Evolutionary conservation across 768 basidiomycete genomes (phyloP).

Genomic region (Plicaturopsis crispa): DNA sequence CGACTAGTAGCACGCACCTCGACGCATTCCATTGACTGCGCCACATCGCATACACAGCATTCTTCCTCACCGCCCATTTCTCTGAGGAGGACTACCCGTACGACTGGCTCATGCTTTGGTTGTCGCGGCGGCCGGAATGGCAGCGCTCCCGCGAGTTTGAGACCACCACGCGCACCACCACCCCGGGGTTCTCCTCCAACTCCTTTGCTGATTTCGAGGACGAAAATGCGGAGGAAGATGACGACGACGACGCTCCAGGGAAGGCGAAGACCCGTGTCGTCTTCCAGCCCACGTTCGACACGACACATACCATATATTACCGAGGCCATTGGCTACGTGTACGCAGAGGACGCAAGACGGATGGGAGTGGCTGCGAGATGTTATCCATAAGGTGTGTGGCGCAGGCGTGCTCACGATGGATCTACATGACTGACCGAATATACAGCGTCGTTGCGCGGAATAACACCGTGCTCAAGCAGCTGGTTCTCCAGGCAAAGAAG

Average conservation of each 20-base stretch:
- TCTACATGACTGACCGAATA: conserved; percentile 1
- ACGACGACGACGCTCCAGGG: conserved; percentile 44
- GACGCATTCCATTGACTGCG: conserved; percentile 13
- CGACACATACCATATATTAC: conserved; percentile 86
- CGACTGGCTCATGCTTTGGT: conserved; percentile 90
- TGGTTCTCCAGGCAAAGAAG: conserved; percentile 84
- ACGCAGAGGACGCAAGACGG: conserved; percentile 58
- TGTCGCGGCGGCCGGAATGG: conserved; percentile 80
- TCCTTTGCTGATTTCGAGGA: conserved; percentile 18
- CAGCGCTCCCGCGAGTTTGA: conserved; percentile 86
- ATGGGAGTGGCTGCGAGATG: conserved; percentile 64
- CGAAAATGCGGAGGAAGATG: conserved; percentile 34
- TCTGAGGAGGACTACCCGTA: conserved; percentile 87
- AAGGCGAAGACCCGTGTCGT: conserved; percentile 73
- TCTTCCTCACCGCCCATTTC: conserved; percentile 88
- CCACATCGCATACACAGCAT: conserved; percentile 40
- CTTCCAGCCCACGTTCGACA: conserved; percentile 84
- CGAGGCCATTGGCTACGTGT: conserved; percentile 80
- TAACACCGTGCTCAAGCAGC: conserved; percentile 80
- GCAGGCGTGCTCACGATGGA: neutral
- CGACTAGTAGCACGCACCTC: conserved; percentile 9
- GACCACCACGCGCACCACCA: conserved; percentile 71
- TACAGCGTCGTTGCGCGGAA: conserved; percentile 74
- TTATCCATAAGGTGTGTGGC: conserved; percentile 60
- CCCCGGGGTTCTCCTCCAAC: conserved; percentile 41